Percentiles rank a stretch among this genome's conserved stretches.
Conservation (phyloP, 176 grass and related monocot genomes). For the maize (Zea mays) region Zm-B73-REFERENCE-NAM-5.0 NC_050098.1:63185001-63185500, state of each 20-base stretch:
- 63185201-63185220: neutral
- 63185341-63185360: slow-evolving; percentile 11
- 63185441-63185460: neutral
- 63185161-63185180: neutral
- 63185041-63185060: neutral
- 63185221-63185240: neutral
- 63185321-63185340: neutral
- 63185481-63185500: slow-evolving; percentile 1
- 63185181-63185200: neutral
- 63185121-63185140: neutral
- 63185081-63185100: neutral
- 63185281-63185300: neutral
- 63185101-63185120: neutral
- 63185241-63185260: neutral
- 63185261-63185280: neutral
- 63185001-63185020: neutral
- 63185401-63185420: neutral
- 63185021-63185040: neutral
- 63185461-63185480: neutral
- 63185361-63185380: neutral
- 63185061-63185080: neutral
- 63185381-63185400: neutral
- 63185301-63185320: neutral
- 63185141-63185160: neutral
- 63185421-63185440: slow-evolving; percentile 27